phyloP scores from a whole-genome alignment of 371 early-diverging fungal species.

The Actinomortierella ambigua region DNA sequence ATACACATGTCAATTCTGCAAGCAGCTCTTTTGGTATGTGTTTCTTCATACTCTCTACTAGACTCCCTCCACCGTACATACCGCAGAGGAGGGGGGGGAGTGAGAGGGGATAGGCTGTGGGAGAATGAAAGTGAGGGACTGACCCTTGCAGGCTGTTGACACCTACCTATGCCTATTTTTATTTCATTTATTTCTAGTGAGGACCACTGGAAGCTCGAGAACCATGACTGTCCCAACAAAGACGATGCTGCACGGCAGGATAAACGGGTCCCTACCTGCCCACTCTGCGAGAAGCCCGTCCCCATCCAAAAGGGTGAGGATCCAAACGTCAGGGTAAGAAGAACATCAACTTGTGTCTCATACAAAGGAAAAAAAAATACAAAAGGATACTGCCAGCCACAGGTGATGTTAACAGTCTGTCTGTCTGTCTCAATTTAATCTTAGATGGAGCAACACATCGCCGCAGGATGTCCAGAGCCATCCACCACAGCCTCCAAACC shows the following conservation, averaged over 20 bases:
- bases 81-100: no score
- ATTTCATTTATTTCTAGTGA: constrained; percentile 40
- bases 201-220: constrained; percentile 65
- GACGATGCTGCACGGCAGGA: constrained; percentile 50
- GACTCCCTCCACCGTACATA: neutral
- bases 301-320: constrained; percentile 65
- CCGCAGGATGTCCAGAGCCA: constrained; percentile 59
- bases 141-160: no score
- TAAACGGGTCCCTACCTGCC: constrained; percentile 63
- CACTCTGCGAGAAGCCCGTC: constrained; percentile 67
- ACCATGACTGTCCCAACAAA: constrained; percentile 57
- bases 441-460: constrained; percentile 68
- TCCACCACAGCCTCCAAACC: constrained; percentile 50
- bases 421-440: neutral
- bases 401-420: neutral
- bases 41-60: neutral
- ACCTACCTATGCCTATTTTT: neutral
- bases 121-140: no score
- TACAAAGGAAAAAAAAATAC: no score
- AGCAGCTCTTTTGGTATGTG: constrained; percentile 58
- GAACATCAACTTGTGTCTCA: no score
- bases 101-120: no score
- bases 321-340: constrained; percentile 64
- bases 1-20: constrained; percentile 61
- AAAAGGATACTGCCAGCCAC: no score